phyloP scores from a whole-genome alignment of 768 basidiomycete species.

The Collybia mongolica region DNA sequence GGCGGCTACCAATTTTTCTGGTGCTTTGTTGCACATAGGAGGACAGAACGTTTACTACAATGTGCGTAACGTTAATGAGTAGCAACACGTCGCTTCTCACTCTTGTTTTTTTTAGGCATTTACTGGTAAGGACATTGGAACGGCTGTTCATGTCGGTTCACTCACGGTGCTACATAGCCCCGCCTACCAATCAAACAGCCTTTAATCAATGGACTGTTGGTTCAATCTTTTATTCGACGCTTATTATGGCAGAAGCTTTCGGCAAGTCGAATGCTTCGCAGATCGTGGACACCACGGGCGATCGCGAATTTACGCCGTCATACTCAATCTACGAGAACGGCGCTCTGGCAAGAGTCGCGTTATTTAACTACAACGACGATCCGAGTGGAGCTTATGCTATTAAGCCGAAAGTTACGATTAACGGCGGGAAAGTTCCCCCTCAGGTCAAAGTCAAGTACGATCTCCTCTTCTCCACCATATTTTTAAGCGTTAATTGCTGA shows the following conservation, averaged over 20 bases:
- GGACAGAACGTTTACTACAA: slow-evolving; percentile 72
- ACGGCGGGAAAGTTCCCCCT: slow-evolving; percentile 43
- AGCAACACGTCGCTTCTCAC: slow-evolving; percentile 20
- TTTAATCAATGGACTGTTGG: slow-evolving; percentile 74
- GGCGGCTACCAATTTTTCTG: slow-evolving; percentile 57
- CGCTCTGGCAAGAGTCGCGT: slow-evolving; percentile 54
- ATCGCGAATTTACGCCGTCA: slow-evolving; percentile 55
- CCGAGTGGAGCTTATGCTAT: slow-evolving; percentile 53
- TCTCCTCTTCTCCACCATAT: not conserved
- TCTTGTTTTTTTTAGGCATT: slow-evolving; percentile 55
- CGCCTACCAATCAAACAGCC: slow-evolving; percentile 52
- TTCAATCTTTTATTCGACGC: slow-evolving; percentile 63
- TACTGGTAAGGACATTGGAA: slow-evolving; percentile 43
- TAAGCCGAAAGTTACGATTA: slow-evolving; percentile 47
- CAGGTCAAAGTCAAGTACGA: slow-evolving; percentile 56
- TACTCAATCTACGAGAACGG: slow-evolving; percentile 79
- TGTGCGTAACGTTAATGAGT: slow-evolving; percentile 32
- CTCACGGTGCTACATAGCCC: slow-evolving; percentile 21
- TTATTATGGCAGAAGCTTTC: slow-evolving; percentile 63
- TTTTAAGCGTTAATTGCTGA: not conserved
- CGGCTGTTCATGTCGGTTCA: not conserved
- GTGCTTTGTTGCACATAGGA: slow-evolving; percentile 58
- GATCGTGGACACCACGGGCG: slow-evolving; percentile 63
- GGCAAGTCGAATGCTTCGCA: slow-evolving; percentile 63
- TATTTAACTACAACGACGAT: slow-evolving; percentile 76